A percentile compares a stretch with the other conserved stretches of the same genome.
phyloP scores from a whole-genome alignment of 768 basidiomycete species.

The Boletus rufocinnamomeus region DNA sequence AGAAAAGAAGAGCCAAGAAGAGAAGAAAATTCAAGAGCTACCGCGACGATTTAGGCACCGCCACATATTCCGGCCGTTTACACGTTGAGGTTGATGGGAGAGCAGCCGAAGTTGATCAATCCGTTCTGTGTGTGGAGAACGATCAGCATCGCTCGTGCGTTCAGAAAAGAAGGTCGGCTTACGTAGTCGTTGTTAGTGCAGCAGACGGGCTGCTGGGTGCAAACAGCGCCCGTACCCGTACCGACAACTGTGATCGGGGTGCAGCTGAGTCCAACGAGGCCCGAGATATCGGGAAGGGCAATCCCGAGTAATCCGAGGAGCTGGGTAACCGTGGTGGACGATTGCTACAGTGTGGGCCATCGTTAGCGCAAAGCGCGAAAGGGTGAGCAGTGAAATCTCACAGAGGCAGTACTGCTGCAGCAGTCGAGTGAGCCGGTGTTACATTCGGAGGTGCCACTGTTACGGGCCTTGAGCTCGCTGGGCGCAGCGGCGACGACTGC shows the following conservation, averaged over 20 bases:
- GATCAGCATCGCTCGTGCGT: neutral
- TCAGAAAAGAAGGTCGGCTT: neutral
- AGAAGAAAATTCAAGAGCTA: neutral
- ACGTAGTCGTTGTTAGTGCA: constrained; percentile 19
- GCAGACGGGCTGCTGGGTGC: constrained; percentile 21
- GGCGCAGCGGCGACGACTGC: constrained; percentile 5
- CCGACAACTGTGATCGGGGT: neutral
- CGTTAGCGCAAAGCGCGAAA: neutral
- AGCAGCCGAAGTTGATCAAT: constrained; percentile 10
- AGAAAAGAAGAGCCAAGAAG: neutral
- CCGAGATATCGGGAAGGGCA: neutral
- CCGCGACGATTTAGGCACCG: neutral
- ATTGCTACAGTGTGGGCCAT: neutral
- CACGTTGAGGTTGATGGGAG: neutral
- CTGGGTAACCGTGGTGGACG: neutral
- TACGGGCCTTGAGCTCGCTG: too few relatives aligned
- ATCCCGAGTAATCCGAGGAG: constrained; percentile 3
- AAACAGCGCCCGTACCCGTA: neutral
- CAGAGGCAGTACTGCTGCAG: neutral
- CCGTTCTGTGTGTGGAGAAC: constrained; percentile 1
- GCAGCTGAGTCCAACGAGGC: constrained; percentile 14
- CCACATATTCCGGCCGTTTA: neutral
- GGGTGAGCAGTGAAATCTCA: neutral
- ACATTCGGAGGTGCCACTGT: neutral
- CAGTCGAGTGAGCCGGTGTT: constrained; percentile 11